phyloP scores from a whole-genome alignment of 2,329 filamentous ascomycete species.

The Zymoseptoria tritici region DNA sequence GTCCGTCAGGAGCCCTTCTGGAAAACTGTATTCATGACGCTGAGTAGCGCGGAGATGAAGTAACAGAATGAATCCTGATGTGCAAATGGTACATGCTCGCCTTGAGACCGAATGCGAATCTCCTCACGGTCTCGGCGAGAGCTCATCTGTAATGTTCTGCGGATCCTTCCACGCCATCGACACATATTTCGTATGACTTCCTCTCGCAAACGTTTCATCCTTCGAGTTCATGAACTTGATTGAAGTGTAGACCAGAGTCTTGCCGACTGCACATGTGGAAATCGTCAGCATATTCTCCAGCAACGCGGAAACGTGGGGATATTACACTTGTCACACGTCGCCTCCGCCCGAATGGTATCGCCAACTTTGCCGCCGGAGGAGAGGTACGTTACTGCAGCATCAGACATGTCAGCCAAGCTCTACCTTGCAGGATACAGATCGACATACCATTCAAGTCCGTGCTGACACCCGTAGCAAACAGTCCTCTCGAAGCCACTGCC shows the following conservation, averaged over 20 bases:
- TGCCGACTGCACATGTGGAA: constrained; percentile 44
- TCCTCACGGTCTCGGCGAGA: constrained; percentile 34
- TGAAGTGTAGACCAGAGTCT: constrained; percentile 57
- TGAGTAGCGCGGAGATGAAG: too few relatives aligned
- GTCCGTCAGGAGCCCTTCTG: too few relatives aligned
- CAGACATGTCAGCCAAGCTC: background rate
- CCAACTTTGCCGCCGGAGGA: constrained; percentile 57
- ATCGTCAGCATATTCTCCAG: background rate
- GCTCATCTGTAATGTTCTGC: constrained; percentile 53
- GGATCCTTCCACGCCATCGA: constrained; percentile 54
- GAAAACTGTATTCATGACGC: too few relatives aligned
- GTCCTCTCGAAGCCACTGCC: constrained; percentile 56
- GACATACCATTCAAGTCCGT: constrained; percentile 54
- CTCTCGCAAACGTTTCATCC: constrained; percentile 54
- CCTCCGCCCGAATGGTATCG: constrained; percentile 45
- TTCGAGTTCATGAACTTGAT: constrained; percentile 54
- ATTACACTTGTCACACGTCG: constrained; percentile 57
- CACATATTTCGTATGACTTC: constrained; percentile 58
- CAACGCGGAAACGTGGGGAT: background rate
- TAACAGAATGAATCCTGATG: too few relatives aligned
- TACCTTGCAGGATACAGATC: background rate
- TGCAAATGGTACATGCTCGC: too few relatives aligned
- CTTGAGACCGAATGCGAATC: too few relatives aligned
- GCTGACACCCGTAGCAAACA: constrained; percentile 60
- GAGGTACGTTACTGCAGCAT: constrained; percentile 52